Evolutionary conservation across 2,329 filamentous ascomycete species (phyloP).

Genomic region (Diaporthe velutina): DNA sequence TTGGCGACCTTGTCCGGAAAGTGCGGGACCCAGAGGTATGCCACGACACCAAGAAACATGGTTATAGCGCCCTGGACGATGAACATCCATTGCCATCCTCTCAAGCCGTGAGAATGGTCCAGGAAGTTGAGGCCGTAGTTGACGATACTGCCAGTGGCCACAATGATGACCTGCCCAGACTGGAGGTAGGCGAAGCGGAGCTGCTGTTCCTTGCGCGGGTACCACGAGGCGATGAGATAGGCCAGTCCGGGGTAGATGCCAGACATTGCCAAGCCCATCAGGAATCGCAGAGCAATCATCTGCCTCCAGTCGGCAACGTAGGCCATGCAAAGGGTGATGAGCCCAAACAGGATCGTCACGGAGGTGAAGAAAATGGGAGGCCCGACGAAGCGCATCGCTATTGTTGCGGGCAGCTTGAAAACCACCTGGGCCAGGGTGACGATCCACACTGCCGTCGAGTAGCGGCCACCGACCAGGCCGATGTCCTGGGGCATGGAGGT

Average conservation of each 20-base stretch:
- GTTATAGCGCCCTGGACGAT: constrained; percentile 75
- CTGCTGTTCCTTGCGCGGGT: constrained; percentile 74
- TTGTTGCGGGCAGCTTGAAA: constrained; percentile 77
- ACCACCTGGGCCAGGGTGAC: constrained; percentile 77
- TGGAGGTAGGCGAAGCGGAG: constrained; percentile 75
- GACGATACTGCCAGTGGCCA: constrained; percentile 75
- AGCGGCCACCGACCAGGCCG: constrained; percentile 73
- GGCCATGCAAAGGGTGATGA: constrained; percentile 77
- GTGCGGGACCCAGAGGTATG: constrained; percentile 79
- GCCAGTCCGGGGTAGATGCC: constrained; percentile 65
- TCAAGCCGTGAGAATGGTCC: constrained; percentile 66
- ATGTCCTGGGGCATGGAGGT: constrained; percentile 77
- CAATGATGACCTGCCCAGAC: constrained; percentile 72
- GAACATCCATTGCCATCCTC: constrained; percentile 79
- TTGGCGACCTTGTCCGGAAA: constrained; percentile 73
- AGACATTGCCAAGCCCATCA: constrained; percentile 74
- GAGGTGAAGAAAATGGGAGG: constrained; percentile 73
- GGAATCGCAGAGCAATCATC: constrained; percentile 76
- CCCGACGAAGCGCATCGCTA: constrained; percentile 74
- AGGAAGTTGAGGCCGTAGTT: constrained; percentile 78
- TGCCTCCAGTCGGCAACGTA: constrained; percentile 77
- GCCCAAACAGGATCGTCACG: constrained; percentile 71
- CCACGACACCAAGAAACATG: constrained; percentile 68
- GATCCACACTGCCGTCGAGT: constrained; percentile 79
- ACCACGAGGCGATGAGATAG: constrained; percentile 63